Evolutionary conservation across 345 rosid species (phyloP).

Genomic region (Euphorbia tirucalli): DNA sequence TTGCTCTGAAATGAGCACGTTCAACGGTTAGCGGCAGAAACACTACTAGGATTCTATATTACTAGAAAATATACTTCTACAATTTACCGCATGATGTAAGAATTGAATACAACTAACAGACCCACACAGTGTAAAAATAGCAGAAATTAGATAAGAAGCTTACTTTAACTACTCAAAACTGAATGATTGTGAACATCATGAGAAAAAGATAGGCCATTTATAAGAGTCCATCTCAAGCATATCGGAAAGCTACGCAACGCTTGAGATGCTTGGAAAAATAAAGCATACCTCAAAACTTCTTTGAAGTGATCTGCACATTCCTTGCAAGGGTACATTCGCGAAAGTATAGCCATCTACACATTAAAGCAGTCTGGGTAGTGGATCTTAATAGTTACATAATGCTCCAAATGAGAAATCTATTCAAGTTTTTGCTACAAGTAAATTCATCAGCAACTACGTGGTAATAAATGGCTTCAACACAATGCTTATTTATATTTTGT

Average conservation of each 20-base stretch:
- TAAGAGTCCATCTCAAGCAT: neutral
- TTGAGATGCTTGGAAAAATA: constrained; percentile 4
- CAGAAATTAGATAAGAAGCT: neutral
- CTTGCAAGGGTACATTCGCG: constrained; percentile 90
- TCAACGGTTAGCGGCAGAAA: constrained; percentile 4
- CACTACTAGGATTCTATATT: neutral
- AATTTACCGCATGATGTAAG: neutral
- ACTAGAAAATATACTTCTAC: neutral
- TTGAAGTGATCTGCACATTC: constrained; percentile 96
- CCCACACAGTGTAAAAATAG: neutral
- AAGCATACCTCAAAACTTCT: constrained; percentile 73
- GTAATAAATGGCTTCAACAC: neutral
- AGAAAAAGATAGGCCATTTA: neutral
- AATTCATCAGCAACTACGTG: neutral
- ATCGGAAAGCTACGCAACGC: too few relatives aligned
- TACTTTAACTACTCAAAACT: too few relatives aligned
- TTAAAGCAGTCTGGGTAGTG: constrained; percentile 15
- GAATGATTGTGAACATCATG: neutral
- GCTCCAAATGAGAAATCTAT: constrained; percentile 3
- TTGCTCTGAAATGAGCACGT: constrained; percentile 45
- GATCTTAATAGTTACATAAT: neutral
- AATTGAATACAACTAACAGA: neutral
- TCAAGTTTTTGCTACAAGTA: neutral
- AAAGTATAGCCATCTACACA: constrained; percentile 81
- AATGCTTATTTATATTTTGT: neutral